A percentile compares a stretch with the other conserved stretches of the same genome.
Conservation (phyloP, 2,329 filamentous ascomycete species). For the Ceratocystis alfenasii region DNA sequence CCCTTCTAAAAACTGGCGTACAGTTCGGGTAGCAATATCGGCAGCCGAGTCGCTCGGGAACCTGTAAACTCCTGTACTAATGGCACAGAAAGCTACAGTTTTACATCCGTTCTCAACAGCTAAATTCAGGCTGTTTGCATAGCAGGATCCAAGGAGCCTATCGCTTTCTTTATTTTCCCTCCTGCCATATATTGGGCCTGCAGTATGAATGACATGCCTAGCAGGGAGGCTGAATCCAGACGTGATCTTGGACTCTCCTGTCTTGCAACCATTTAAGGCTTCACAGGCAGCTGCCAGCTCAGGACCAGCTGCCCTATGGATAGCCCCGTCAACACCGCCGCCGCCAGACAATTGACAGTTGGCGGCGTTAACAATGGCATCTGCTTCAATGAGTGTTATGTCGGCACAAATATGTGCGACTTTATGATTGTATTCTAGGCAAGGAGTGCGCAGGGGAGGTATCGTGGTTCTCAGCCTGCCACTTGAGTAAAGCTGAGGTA, state of each 20-base stretch:
- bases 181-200: slow-evolving; percentile 63
- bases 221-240: slow-evolving; percentile 63
- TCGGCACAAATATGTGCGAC: slow-evolving; percentile 62
- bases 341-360: slow-evolving; percentile 69
- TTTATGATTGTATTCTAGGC: slow-evolving; percentile 49
- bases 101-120: slow-evolving; percentile 54
- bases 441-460: neutral
- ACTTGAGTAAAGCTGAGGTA: neutral
- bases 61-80: slow-evolving; percentile 84
- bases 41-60: slow-evolving; percentile 69
- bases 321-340: slow-evolving; percentile 82
- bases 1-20: slow-evolving; percentile 42
- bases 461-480: neutral
- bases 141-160: slow-evolving; percentile 49
- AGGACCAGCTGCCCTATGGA: slow-evolving; percentile 70
- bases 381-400: slow-evolving; percentile 66
- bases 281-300: slow-evolving; percentile 36
- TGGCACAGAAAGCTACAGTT: slow-evolving; percentile 67
- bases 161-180: slow-evolving; percentile 33
- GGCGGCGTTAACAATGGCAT: slow-evolving; percentile 87
- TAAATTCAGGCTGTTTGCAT: slow-evolving; percentile 58
- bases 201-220: slow-evolving; percentile 74
- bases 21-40: slow-evolving; percentile 50
- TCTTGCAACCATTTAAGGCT: slow-evolving; percentile 49
- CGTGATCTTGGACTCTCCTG: slow-evolving; percentile 78